Conservation (phyloP, 176 grass and related monocot genomes). For the Ananas comosus region DNA sequence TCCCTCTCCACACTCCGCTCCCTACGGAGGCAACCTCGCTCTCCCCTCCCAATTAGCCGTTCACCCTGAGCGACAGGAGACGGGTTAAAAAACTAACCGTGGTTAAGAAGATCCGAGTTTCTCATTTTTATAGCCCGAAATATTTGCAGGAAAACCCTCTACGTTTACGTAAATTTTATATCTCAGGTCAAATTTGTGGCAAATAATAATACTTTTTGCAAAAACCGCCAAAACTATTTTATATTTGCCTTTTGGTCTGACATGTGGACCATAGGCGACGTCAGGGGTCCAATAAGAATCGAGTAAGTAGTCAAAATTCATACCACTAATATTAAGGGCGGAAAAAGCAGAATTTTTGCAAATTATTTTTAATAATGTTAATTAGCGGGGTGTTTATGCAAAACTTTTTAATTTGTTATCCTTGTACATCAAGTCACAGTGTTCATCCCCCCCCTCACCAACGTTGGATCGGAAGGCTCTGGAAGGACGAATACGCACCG, state of each 20-base stretch:
- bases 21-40: neutral
- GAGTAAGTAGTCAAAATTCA: too few species aligned
- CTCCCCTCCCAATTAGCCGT: constrained; percentile 9
- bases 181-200: neutral
- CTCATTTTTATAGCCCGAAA: constrained; percentile 11
- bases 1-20: neutral
- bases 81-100: constrained; percentile 53
- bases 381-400: neutral
- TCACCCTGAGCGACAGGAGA: constrained; percentile 28
- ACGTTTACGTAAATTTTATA: neutral
- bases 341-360: too few species aligned
- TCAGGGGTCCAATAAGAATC: too few species aligned
- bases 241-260: neutral
- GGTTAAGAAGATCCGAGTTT: constrained; percentile 28
- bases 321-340: too few species aligned
- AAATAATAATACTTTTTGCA: constrained; percentile 13
- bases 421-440: neutral
- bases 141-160: neutral
- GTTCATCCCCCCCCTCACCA: neutral
- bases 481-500: constrained; percentile 15
- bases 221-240: neutral
- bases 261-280: neutral
- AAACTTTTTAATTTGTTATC: neutral
- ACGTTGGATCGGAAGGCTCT: constrained; percentile 40
- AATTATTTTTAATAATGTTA: neutral